These are phyloP conservation scores for Colletotrichum scovillei DNA, from an alignment of 2,329 filamentous ascomycete species.

Conservation along the genomic window DNA sequence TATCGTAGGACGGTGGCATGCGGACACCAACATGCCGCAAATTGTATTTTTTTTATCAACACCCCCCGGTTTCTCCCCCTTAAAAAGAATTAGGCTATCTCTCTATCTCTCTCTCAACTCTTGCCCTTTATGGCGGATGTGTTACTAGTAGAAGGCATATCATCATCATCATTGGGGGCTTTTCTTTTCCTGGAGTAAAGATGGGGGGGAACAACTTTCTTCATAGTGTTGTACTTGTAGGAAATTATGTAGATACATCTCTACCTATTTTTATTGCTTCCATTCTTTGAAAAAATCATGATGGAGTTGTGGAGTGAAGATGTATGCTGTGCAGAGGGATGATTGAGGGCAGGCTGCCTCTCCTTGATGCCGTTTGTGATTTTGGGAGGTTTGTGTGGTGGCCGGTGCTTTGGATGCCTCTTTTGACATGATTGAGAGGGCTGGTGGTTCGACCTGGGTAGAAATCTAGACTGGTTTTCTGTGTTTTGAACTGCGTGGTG, in stretches of 20 bases:
- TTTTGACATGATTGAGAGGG: too few species aligned
- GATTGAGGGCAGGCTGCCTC: too few species aligned
- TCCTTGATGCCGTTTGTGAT: too few species aligned
- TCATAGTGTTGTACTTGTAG: slow-evolving; percentile 27
- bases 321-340: not conserved
- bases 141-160: slow-evolving; percentile 24
- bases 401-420: too few species aligned
- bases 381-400: too few species aligned
- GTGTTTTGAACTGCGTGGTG: too few species aligned
- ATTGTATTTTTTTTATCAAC: not conserved
- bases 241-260: slow-evolving; percentile 31
- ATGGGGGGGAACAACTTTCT: not conserved
- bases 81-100: not conserved
- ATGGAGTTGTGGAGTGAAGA: too few species aligned
- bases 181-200: slow-evolving; percentile 24
- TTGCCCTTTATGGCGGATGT: slow-evolving; percentile 19
- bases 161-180: slow-evolving; percentile 25
- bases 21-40: not conserved
- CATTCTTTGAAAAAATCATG: not conserved
- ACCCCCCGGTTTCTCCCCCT: not conserved
- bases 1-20: not conserved
- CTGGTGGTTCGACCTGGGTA: too few species aligned
- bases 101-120: slow-evolving; percentile 31
- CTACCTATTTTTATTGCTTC: slow-evolving; percentile 14
- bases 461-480: too few species aligned